Base-by-base conservation (phyloP, 2,329 filamentous ascomycete genomes). In the Hymenoscyphus fraxineus region DNA sequence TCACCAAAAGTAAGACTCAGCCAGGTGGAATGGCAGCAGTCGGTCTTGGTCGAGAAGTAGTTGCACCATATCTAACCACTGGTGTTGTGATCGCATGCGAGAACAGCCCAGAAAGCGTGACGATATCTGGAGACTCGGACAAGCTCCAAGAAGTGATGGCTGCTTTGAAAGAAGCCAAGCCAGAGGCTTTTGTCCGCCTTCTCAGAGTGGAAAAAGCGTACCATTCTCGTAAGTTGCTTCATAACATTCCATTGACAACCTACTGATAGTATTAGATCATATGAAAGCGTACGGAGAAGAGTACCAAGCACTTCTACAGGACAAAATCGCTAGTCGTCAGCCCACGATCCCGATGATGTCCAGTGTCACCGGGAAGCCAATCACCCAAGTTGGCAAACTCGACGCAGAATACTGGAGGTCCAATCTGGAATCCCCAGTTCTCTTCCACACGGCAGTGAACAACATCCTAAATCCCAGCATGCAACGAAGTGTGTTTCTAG, bases 1-100 rank as follows among this genome's bases (percentile, higher is more conserved):
- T 64, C 35, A 56, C 51, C 2, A 61, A 59, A 22, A 22, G 32
- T 4, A 16, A 51, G 16, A 47, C 31, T 12, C 55, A 5, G 6
- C 22, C 73, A 3, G 83, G 83, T 0, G 62, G 32, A n/a, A 85
- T 85, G 83, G 69, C 84, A 51, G 82, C 82, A 0, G 80, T 78
- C 0, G 80, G 78, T 0, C 74, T 77, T 3, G 67, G 68, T 1
- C 7, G 38, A 6, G 59, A 62, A 3, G 58, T 61, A 15, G 77
- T 76, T 9, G 67, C 70, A 0, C 63, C 32, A 75, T 31, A 55
- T 60, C 62, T 67, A 6, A 35, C 27, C 2, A 27, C 31, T 22
- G 64, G 63, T 3, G 66, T 68, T 66, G 72, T 70, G 19, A 70
- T 78, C 32, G 77, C 76, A 13, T 76, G 74, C 31, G 70, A 73